Evolutionary conservation across 2,329 filamentous ascomycete genomes (phyloP), one percentile per base, ranked within the genome.

Genomic region (Exophiala sp.): DNA sequence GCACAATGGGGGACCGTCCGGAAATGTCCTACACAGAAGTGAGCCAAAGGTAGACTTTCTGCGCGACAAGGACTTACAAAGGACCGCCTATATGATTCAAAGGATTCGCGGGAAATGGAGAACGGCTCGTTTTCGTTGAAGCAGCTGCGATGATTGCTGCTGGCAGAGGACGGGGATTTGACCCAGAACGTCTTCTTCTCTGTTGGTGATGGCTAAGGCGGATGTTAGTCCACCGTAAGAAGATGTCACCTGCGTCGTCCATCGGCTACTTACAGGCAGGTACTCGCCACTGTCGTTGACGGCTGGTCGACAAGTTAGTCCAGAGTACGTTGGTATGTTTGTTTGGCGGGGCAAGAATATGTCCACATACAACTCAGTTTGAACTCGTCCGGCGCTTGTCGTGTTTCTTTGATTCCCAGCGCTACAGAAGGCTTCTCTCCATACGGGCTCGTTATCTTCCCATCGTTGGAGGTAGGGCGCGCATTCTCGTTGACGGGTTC

Each of bases 281-380:
- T 95, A 97, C 55, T 95, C 86, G 59, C 91, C 91, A 67, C 86
- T 94, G 70, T 95, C 90, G 66, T 95, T 94, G 68, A 97, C 93
- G 58, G 96, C 91, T 96, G 66, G 60, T 55, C 18, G 24, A 39
- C 5, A 53, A 11, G 58, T 65, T 57, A 66, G 64, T 61, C 56
- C 64, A 58, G 58, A 48, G 55, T 21, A 44, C 34, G 38, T 35
- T 43, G n/a, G 24, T 44, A 16, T 37, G 11, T 19, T 19, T 37
- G 16, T 37, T 19, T 37, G 18, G 18, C 27, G 23, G 39, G 32
- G 23, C 38, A 38, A 16, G 24, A 22, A 21, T n/a, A 11, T n/a
- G 42, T 43, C 39, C 39, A 49, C 81, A 63, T 78, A 88, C 85
- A 85, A 69, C 84, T 87, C 78, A 89, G 78, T 70, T 88, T 86